phyloP scores from a whole-genome alignment of 176 grass and related monocot species.

The Aechmea fasciata region DNA sequence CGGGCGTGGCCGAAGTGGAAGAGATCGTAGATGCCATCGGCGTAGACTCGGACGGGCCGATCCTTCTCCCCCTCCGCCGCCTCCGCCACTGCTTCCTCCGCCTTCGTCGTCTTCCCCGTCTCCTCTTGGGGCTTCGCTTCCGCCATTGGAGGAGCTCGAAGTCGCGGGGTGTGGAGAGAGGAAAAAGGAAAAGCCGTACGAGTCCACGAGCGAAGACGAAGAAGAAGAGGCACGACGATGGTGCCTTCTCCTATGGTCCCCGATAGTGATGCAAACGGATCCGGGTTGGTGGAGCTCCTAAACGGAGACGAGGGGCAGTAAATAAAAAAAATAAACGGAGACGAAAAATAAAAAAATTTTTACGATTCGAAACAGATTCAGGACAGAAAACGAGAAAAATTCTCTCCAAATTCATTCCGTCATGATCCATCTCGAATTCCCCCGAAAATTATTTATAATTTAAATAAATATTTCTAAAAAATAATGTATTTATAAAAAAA shows the following conservation, averaged over 20 bases:
- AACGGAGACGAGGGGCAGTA: too few species aligned
- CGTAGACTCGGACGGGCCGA: slow-evolving; percentile 67
- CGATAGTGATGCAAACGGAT: too few species aligned
- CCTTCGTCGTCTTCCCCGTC: slow-evolving; percentile 30
- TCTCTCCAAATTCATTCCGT: too few species aligned
- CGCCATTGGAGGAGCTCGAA: slow-evolving; percentile 30
- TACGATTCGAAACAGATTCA: too few species aligned
- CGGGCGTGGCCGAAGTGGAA: slow-evolving; percentile 87
- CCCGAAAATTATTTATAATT: too few species aligned
- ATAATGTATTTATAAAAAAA: too few species aligned
- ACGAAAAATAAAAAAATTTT: too few species aligned
- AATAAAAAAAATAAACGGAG: too few species aligned
- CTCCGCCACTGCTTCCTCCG: slow-evolving; percentile 4
- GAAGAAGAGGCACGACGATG: background rate
- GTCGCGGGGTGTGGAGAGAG: slow-evolving; percentile 3
- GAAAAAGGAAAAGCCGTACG: background rate
- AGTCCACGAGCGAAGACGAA: background rate
- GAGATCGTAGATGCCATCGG: slow-evolving; percentile 90
- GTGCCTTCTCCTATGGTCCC: background rate
- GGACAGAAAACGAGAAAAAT: too few species aligned
- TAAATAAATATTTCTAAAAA: too few species aligned
- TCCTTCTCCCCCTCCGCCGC: slow-evolving; percentile 22
- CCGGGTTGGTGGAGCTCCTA: too few species aligned
- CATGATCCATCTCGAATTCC: too few species aligned
- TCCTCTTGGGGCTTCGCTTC: slow-evolving; percentile 38